phyloP scores from a whole-genome alignment of 1,284 basidiomycete genomes.

The Austroboletus novae-zelandiae region DNA sequence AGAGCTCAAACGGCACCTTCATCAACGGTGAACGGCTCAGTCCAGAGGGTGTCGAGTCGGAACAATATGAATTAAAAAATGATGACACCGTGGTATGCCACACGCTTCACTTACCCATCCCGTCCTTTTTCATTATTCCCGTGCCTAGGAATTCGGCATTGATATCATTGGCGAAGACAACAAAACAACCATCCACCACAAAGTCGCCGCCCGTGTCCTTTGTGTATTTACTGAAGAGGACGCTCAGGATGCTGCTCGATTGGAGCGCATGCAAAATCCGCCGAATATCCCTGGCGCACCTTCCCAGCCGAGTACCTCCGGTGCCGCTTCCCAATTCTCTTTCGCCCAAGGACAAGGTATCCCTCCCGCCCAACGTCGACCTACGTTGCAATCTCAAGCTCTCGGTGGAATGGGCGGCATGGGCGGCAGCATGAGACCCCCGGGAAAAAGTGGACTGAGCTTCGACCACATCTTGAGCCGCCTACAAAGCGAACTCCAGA shows the following conservation, averaged over 20 bases:
- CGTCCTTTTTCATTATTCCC: constrained; percentile 1
- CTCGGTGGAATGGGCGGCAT: constrained; percentile 72
- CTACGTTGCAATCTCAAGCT: constrained; percentile 55
- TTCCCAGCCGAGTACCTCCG: constrained; percentile 31
- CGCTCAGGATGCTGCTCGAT: constrained; percentile 64
- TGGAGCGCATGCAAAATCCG: constrained; percentile 46
- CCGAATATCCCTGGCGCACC: constrained; percentile 20
- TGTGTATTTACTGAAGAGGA: constrained; percentile 89
- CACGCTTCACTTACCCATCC: neutral
- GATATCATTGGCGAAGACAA: constrained; percentile 99
- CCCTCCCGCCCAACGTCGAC: constrained; percentile 46
- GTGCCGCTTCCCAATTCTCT: constrained; percentile 34
- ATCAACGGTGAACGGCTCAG: constrained; percentile 95
- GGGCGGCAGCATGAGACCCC: constrained; percentile 65
- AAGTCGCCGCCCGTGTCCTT: constrained; percentile 92
- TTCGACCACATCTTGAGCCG: constrained; percentile 83
- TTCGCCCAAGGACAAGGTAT: constrained; percentile 34
- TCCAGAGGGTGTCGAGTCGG: constrained; percentile 88
- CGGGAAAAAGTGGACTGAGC: constrained; percentile 74
- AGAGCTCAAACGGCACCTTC: constrained; percentile 98
- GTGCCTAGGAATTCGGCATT: constrained; percentile 89
- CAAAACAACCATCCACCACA: constrained; percentile 97
- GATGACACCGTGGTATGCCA: constrained; percentile 84
- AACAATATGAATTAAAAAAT: constrained; percentile 91
- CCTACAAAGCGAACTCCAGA: constrained; percentile 86